Conservation (phyloP, 345 rosid species). For the Sapria himalayana region DNA sequence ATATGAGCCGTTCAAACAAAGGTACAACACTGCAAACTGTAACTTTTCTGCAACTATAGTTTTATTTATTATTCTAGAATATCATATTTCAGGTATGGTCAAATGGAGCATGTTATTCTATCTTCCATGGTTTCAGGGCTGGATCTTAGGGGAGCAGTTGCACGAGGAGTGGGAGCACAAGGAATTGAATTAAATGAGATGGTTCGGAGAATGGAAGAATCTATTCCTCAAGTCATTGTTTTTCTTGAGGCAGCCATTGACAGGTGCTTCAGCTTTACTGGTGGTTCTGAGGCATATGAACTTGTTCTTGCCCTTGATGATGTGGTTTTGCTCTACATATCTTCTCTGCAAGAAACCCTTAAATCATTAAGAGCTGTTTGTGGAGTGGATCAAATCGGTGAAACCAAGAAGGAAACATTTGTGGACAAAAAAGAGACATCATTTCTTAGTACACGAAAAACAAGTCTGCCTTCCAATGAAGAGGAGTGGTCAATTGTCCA, state of each 20-base stretch:
- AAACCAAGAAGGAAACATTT: conserved; percentile 33
- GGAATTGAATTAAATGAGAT: conserved; percentile 97
- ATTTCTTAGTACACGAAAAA: conserved; percentile 43
- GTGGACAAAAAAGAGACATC: conserved; percentile 46
- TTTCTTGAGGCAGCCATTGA: conserved; percentile 95
- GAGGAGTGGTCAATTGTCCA: conserved; percentile 99
- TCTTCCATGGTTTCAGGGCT: conserved; percentile 78
- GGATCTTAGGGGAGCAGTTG: conserved; percentile 93
- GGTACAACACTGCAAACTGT: conserved; percentile 22
- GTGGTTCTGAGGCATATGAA: conserved; percentile 96
- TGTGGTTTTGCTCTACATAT: conserved; percentile 71
- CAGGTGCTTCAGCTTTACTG: conserved; percentile 77
- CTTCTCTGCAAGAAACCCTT: conserved; percentile 78
- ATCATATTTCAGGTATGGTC: conserved; percentile 54
- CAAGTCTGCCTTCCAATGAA: conserved; percentile 53
- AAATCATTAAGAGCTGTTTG: conserved; percentile 80
- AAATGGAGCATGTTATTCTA: conserved; percentile 79
- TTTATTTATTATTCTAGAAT: background rate
- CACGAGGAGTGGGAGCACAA: conserved; percentile 95
- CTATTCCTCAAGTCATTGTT: conserved; percentile 76
- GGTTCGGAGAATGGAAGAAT: conserved; percentile 97
- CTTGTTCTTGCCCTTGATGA: conserved; percentile 84
- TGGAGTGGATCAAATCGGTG: conserved; percentile 55
- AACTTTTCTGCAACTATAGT: background rate
- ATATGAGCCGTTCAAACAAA: conserved; percentile 73